Base-by-base conservation (phyloP, 2,329 filamentous ascomycete species). In the Nemania abortiva region DNA sequence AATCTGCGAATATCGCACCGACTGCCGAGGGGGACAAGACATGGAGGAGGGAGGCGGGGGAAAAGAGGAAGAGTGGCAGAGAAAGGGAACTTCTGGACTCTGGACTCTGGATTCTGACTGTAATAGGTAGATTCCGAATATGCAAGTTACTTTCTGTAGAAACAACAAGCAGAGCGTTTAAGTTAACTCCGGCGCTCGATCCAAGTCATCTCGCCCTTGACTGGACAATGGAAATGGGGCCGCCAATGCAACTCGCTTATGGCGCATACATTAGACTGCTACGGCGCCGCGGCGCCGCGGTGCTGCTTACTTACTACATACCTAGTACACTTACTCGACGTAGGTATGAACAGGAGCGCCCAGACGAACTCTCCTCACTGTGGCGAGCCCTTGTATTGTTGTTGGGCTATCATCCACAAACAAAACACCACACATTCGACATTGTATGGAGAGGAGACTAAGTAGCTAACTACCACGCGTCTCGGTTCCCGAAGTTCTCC, bases 71-170 rank as follows among this genome's bases (percentile, higher is more conserved):
- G 47, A 52, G 24, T n/a, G n/a, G n/a, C n/a, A 6, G 9, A 10
- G 49, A 3, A 22, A 27, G 49, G 10, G 7, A 52, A 10, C 10
- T 50, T 50, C 20, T 42, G 42, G 37, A 31, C 56, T 59, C 39
- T 55, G 66, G n/a, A n/a, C n/a, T n/a, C n/a, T n/a, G n/a, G n/a
- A n/a, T n/a, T n/a, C n/a, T n/a, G n/a, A 56, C 66, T 61, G 61
- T 52, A 68, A 53, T 60, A 39, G 65, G 54, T 37, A 63, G 58
- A 56, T 65, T 50, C 65, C 56, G 61, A 65, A 15, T 50, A 42
- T 42, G 39, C 39, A 42, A 11, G 39, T 42, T 9, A n/a, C n/a
- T n/a, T 13, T 42, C 11, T 15, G 13, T 42, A 15, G 10, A 42
- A 47, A 20, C 42, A 47, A n/a, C 42, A 20, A n/a, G n/a, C 20